A percentile compares a stretch with the other conserved stretches of the same genome.
Evolutionary conservation across 2,329 filamentous ascomycete species (phyloP).

Genomic region (Escovopsis weberi): DNA sequence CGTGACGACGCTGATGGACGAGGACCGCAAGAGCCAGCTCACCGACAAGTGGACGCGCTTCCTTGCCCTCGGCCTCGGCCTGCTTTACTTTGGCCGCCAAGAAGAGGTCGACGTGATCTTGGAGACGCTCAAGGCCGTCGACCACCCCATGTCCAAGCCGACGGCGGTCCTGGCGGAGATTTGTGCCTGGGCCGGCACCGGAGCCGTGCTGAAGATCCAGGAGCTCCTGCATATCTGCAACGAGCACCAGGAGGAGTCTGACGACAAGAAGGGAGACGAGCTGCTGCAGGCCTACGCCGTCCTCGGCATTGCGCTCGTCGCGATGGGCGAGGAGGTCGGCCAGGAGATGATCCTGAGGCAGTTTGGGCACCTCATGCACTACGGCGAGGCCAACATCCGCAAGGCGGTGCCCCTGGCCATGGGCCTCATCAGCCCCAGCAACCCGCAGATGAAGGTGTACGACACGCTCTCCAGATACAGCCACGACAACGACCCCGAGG

Average conservation of each 20-base stretch:
- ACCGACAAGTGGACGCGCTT: slow-evolving; percentile 99
- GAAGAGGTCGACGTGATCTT: slow-evolving; percentile 98
- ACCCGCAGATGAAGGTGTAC: slow-evolving; percentile 99
- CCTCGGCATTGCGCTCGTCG: slow-evolving; percentile 80
- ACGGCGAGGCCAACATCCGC: slow-evolving; percentile 92
- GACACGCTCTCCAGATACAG: slow-evolving; percentile 95
- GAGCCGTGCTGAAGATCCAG: slow-evolving; percentile 92
- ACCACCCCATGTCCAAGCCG: slow-evolving; percentile 94
- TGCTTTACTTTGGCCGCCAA: slow-evolving; percentile 91
- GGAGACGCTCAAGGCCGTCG: slow-evolving; percentile 91
- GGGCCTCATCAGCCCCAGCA: slow-evolving; percentile 92
- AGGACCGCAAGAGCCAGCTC: slow-evolving; percentile 76
- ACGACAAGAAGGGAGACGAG: slow-evolving; percentile 91
- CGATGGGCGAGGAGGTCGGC: slow-evolving; percentile 96
- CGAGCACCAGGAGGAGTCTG: slow-evolving; percentile 86
- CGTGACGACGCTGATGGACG: slow-evolving; percentile 82
- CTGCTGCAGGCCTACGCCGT: slow-evolving; percentile 93
- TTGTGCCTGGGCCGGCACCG: slow-evolving; percentile 95
- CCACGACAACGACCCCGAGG: slow-evolving; percentile 97
- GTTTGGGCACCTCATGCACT: slow-evolving; percentile 98
- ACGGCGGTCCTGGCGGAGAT: slow-evolving; percentile 89
- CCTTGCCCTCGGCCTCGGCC: slow-evolving; percentile 80
- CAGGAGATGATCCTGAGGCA: slow-evolving; percentile 98
- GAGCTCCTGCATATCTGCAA: slow-evolving; percentile 97
- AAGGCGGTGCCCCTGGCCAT: slow-evolving; percentile 92